Conservation (phyloP, 306 rosid genomes). For the Echinosophora koreensis region DNA sequence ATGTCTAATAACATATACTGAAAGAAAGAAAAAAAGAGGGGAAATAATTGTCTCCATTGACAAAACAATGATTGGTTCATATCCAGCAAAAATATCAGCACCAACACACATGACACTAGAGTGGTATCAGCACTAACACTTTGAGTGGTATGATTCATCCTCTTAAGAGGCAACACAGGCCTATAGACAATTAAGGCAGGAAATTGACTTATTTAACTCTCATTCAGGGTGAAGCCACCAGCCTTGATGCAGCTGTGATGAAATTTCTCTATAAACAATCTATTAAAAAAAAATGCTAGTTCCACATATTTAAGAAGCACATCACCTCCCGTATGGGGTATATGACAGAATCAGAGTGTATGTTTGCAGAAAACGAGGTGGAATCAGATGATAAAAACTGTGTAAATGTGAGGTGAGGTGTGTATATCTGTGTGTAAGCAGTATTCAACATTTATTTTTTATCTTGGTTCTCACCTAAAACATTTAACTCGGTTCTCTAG, state of each 20-base stretch:
- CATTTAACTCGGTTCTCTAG: slow-evolving; percentile 25
- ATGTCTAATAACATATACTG: slow-evolving; percentile 16
- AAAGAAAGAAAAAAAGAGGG: slow-evolving; percentile 14
- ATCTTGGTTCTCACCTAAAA: slow-evolving; percentile 37
- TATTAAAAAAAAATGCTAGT: neutral
- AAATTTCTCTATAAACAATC: slow-evolving; percentile 18
- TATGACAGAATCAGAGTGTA: too few relatives aligned
- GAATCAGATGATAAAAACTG: too few relatives aligned
- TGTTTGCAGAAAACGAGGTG: too few relatives aligned
- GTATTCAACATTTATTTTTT: neutral
- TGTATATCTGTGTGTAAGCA: too few relatives aligned
- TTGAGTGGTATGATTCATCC: slow-evolving; percentile 12
- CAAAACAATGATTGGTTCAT: slow-evolving; percentile 22
- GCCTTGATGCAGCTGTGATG: slow-evolving; percentile 29
- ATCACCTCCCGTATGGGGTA: too few relatives aligned
- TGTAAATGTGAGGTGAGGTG: too few relatives aligned
- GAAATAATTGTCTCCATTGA: slow-evolving; percentile 18
- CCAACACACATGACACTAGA: too few relatives aligned
- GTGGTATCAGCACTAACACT: neutral
- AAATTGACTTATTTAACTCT: slow-evolving; percentile 16
- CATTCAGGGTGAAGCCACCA: neutral
- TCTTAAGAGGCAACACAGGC: slow-evolving; percentile 23
- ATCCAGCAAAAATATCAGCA: slow-evolving; percentile 16
- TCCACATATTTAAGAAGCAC: too few relatives aligned
- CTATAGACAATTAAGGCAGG: slow-evolving; percentile 15